Conservation (phyloP, 495 filamentous ascomycete species). For the Letharia columbiana region DNA sequence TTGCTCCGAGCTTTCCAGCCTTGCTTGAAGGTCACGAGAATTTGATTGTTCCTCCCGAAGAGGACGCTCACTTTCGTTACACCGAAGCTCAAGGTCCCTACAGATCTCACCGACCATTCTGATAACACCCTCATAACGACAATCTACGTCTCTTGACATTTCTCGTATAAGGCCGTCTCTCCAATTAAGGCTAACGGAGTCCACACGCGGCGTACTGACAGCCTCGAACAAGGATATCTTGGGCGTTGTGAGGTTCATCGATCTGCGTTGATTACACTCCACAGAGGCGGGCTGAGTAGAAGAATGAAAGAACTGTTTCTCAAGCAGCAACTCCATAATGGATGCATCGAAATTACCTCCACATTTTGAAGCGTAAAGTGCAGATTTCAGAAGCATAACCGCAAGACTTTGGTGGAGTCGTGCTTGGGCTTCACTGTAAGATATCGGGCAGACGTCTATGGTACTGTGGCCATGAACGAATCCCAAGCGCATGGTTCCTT, state of each 20-base stretch:
- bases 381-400: constrained; percentile 24
- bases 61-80: constrained; percentile 41
- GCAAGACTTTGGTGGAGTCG: constrained; percentile 13
- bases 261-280: constrained; percentile 1
- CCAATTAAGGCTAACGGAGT: constrained; percentile 36
- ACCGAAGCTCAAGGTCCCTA: constrained; percentile 48
- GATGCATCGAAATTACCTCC: constrained; percentile 15
- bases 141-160: constrained; percentile 31
- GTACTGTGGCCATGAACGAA: background rate
- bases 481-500: background rate
- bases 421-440: constrained; percentile 5
- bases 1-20: constrained; percentile 25
- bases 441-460: constrained; percentile 8
- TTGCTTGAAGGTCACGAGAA: constrained; percentile 31
- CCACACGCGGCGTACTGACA: constrained; percentile 13
- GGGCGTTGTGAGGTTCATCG: background rate
- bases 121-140: constrained; percentile 36
- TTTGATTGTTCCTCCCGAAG: constrained; percentile 38
- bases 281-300: background rate
- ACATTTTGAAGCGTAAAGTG: constrained; percentile 22
- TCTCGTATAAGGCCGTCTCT: constrained; percentile 33
- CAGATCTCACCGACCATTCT: constrained; percentile 44
- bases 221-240: constrained; percentile 22
- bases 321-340: constrained; percentile 12
- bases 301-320: background rate